A percentile compares a stretch with the other conserved stretches of the same genome.
Evolutionary conservation across 176 grass and related monocot genomes (phyloP).

Genomic region (Miscanthus lutarioriparius): DNA sequence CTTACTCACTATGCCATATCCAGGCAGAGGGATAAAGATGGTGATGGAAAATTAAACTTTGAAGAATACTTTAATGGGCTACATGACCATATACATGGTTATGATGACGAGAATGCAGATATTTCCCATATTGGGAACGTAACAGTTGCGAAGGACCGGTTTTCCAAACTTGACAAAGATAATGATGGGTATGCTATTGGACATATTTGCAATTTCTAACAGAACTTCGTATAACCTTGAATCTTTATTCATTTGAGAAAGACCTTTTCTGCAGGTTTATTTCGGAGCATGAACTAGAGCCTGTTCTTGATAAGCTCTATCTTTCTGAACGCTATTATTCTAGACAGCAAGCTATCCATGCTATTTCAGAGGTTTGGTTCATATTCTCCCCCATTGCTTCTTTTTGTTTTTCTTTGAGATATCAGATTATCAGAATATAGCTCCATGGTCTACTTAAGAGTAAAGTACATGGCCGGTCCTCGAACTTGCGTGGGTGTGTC

Average conservation of each 20-base stretch:
- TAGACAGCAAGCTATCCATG: constrained; percentile 72
- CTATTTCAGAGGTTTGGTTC: constrained; percentile 76
- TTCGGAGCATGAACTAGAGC: constrained; percentile 71
- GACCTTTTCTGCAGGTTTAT: constrained; percentile 50
- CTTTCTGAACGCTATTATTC: constrained; percentile 78
- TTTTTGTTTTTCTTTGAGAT: not conserved
- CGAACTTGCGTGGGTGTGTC: too few species aligned
- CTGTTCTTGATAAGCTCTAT: constrained; percentile 76
- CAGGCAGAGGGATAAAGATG: constrained; percentile 77
- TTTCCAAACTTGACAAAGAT: constrained; percentile 77
- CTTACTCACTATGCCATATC: constrained; percentile 29
- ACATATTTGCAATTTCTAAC: not conserved
- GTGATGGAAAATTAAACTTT: constrained; percentile 81
- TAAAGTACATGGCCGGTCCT: too few species aligned
- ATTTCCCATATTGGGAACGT: constrained; percentile 54
- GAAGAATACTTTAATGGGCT: constrained; percentile 62
- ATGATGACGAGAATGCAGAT: constrained; percentile 53
- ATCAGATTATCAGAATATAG: not conserved
- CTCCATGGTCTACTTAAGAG: not conserved
- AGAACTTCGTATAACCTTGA: not conserved
- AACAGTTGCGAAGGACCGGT: constrained; percentile 57
- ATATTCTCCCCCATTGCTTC: not conserved
- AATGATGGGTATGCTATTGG: constrained; percentile 59
- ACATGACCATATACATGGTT: constrained; percentile 68
- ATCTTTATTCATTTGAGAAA: constrained; percentile 25